Evolutionary conservation across 176 grass and related monocot genomes (phyloP).

Genomic region (Rhynchospora breviuscula): DNA sequence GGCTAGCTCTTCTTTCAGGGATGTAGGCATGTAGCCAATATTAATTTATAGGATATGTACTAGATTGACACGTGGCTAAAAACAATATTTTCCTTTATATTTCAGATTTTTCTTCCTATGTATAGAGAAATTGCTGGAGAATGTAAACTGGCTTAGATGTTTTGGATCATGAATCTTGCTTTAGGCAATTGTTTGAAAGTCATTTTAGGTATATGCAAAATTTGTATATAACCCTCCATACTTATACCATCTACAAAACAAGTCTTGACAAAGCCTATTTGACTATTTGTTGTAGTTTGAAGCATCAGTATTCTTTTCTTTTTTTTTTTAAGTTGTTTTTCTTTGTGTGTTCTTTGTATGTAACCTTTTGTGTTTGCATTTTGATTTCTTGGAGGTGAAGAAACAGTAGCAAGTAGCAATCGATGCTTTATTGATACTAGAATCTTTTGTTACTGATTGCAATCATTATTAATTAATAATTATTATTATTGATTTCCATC

Average conservation of each 20-base stretch:
- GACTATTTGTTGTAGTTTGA: background rate
- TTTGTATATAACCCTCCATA: background rate
- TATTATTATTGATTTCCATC: no score
- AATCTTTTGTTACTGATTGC: background rate
- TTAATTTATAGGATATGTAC: background rate
- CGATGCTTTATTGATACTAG: background rate
- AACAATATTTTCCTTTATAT: background rate
- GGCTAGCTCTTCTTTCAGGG: background rate
- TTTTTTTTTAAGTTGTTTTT: no score
- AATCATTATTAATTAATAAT: background rate
- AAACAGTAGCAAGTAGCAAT: background rate
- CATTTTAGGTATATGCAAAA: background rate
- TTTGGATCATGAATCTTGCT: background rate
- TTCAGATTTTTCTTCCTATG: conserved; percentile 7
- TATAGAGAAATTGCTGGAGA: no score
- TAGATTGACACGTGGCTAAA: background rate
- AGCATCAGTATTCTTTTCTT: background rate
- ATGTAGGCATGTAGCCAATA: background rate
- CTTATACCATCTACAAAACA: background rate
- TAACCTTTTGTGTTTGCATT: background rate
- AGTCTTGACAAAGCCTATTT: background rate
- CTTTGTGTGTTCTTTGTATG: background rate
- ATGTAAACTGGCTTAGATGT: no score
- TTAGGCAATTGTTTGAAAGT: background rate
- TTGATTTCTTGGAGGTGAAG: background rate